Conservation (phyloP, 768 basidiomycete species). For the Termitomyces sp. region DNA sequence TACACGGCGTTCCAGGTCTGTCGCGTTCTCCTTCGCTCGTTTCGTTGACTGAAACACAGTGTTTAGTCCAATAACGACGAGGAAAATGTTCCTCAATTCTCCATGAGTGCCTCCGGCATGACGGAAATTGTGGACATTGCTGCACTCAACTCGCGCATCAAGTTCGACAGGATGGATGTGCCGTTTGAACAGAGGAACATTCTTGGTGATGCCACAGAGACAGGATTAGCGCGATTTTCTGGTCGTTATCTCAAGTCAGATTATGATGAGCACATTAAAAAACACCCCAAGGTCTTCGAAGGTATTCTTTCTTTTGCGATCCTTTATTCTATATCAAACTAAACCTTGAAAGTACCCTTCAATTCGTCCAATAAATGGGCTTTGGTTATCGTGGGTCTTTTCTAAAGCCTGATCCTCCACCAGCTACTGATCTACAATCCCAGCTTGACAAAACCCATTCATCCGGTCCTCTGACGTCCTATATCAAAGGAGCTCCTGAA, state of each 20-base stretch:
- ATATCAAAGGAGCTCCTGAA: constrained; percentile 69
- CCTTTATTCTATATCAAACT: not conserved
- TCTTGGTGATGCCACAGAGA: constrained; percentile 72
- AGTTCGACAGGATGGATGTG: constrained; percentile 60
- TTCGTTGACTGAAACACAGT: not conserved
- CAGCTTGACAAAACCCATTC: constrained; percentile 53
- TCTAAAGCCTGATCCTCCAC: not conserved
- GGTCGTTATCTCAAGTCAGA: constrained; percentile 44
- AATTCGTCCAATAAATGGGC: constrained; percentile 76
- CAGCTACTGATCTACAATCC: not conserved
- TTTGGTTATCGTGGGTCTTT: constrained; percentile 50
- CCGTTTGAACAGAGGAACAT: constrained; percentile 58
- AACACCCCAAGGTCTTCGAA: constrained; percentile 59
- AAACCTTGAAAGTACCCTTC: constrained; percentile 45
- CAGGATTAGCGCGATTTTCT: constrained; percentile 65
- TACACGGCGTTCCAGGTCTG: constrained; percentile 56
- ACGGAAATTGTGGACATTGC: constrained; percentile 58
- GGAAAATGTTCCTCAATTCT: constrained; percentile 42
- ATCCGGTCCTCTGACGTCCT: constrained; percentile 43
- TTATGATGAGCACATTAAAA: constrained; percentile 49
- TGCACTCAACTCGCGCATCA: constrained; percentile 63
- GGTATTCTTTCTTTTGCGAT: constrained; percentile 16
- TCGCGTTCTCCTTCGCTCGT: not conserved
- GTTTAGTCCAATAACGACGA: constrained; percentile 62
- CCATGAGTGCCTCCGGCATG: constrained; percentile 54